Conservation (phyloP, 768 basidiomycete species). For the Phylloporus arenicola region DNA sequence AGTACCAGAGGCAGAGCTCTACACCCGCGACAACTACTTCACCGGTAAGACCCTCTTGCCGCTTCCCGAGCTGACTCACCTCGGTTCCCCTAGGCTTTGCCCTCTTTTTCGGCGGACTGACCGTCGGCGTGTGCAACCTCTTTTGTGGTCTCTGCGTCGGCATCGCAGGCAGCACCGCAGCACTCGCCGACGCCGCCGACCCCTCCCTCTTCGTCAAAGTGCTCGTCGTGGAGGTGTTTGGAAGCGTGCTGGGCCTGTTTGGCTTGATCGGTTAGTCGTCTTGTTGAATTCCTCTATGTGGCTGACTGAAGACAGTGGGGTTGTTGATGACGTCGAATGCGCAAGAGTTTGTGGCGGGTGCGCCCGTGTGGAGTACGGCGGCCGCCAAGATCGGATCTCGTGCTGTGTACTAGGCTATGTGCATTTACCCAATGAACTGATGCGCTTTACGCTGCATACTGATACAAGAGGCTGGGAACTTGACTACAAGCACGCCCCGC, state of each 20-base stretch:
- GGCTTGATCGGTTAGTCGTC: slow-evolving; percentile 76
- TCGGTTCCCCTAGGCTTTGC: slow-evolving; percentile 58
- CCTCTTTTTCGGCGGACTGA: slow-evolving; percentile 95
- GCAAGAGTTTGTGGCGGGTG: slow-evolving; percentile 45
- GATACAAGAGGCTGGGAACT: background rate
- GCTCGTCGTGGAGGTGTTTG: slow-evolving; percentile 92
- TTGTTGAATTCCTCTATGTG: background rate
- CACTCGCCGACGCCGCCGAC: slow-evolving; percentile 92
- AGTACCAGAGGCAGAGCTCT: slow-evolving; percentile 62
- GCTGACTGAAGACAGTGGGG: slow-evolving; percentile 48
- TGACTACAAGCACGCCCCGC: too few species aligned
- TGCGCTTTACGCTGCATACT: background rate
- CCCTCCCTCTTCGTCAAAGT: slow-evolving; percentile 95
- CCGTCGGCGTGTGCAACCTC: slow-evolving; percentile 90
- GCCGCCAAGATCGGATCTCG: slow-evolving; percentile 26
- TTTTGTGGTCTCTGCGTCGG: slow-evolving; percentile 94
- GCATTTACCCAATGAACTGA: background rate
- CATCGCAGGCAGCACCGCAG: slow-evolving; percentile 92
- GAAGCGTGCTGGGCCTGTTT: slow-evolving; percentile 86
- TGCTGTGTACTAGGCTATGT: slow-evolving; percentile 26
- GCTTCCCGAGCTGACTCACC: background rate
- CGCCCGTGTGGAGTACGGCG: slow-evolving; percentile 29
- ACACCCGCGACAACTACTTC: slow-evolving; percentile 86
- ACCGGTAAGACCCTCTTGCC: slow-evolving; percentile 50
- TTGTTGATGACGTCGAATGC: slow-evolving; percentile 71